Conservation (phyloP, 371 early-diverging fungal species). For the Apophysomyces variabilis region DNA sequence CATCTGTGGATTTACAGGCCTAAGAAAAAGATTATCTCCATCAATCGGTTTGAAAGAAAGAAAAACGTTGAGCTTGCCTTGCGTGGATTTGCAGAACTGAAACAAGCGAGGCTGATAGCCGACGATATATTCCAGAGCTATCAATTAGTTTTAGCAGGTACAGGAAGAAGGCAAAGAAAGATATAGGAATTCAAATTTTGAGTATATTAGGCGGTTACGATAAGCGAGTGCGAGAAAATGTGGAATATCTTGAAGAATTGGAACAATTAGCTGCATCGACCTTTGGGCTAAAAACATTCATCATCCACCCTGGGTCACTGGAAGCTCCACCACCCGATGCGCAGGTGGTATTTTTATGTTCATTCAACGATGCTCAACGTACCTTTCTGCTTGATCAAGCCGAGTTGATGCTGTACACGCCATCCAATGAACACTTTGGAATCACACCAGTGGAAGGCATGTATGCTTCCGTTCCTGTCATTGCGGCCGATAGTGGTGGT, state of each 20-base stretch:
- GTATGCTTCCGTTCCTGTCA: constrained; percentile 86
- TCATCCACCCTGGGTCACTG: constrained; percentile 35
- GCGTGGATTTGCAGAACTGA: constrained; percentile 69
- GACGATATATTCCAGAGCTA: constrained; percentile 41
- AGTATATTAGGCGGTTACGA: constrained; percentile 81
- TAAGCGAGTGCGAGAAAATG: constrained; percentile 81
- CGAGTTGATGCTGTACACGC: constrained; percentile 85
- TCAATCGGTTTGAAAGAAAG: constrained; percentile 96
- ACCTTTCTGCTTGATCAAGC: constrained; percentile 72
- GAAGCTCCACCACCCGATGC: constrained; percentile 45
- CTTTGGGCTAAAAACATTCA: constrained; percentile 50
- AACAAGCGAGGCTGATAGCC: constrained; percentile 24
- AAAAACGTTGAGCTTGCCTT: constrained; percentile 90
- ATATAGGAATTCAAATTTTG: neutral
- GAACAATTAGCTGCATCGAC: constrained; percentile 54
- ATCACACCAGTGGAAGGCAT: constrained; percentile 97
- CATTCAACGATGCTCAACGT: constrained; percentile 84
- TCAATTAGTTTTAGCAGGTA: constrained; percentile 71
- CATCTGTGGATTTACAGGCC: constrained; percentile 22
- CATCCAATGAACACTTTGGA: constrained; percentile 94
- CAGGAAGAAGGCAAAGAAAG: neutral
- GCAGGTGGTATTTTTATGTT: constrained; percentile 86
- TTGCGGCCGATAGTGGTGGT: constrained; percentile 89
- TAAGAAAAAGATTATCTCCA: constrained; percentile 63
- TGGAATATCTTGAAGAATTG: constrained; percentile 79